Evolutionary conservation across 805 yeast genomes (phyloP).

Genomic region (Ogataea ganodermae): DNA sequence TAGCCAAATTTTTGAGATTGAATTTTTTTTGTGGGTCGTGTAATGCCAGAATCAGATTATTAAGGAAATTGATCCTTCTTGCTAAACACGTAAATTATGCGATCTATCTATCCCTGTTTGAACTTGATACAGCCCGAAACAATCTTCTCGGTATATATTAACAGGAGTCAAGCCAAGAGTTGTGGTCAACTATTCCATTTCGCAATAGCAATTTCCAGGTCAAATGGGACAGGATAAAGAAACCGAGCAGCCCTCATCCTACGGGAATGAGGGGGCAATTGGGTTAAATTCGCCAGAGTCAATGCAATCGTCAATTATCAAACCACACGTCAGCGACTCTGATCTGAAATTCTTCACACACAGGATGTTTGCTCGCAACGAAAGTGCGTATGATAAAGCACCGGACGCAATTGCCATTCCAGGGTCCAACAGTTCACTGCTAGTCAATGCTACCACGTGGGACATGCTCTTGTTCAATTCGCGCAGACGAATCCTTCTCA

Average conservation of each 20-base stretch:
- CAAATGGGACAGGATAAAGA: slow-evolving; percentile 8
- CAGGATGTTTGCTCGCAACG: slow-evolving; percentile 24
- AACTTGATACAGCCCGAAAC: background rate
- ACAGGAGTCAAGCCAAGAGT: too few species aligned
- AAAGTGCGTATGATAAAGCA: slow-evolving; percentile 1
- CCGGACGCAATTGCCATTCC: slow-evolving; percentile 14
- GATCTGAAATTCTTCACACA: slow-evolving; percentile 27
- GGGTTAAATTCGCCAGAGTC: slow-evolving; percentile 19
- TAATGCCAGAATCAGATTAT: background rate
- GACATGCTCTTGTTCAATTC: slow-evolving; percentile 16
- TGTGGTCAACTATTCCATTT: too few species aligned
- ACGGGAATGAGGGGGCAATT: slow-evolving; percentile 7
- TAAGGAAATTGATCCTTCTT: slow-evolving; percentile 2
- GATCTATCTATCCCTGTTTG: slow-evolving; percentile 3
- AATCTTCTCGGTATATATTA: too few species aligned
- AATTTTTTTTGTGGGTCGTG: slow-evolving; percentile 4
- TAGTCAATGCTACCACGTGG: slow-evolving; percentile 17
- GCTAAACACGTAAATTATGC: background rate
- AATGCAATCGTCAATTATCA: slow-evolving; percentile 31
- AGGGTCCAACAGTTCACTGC: slow-evolving; percentile 24
- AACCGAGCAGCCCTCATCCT: slow-evolving; percentile 11
- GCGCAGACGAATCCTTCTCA: slow-evolving; percentile 18
- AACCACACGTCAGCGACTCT: slow-evolving; percentile 27
- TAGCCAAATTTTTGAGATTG: background rate
- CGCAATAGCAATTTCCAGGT: too few species aligned